A percentile compares a stretch with the other conserved stretches of the same genome.
phyloP scores from a whole-genome alignment of 1,139 yeast genomes.

The Geotrichum histeridarum region DNA sequence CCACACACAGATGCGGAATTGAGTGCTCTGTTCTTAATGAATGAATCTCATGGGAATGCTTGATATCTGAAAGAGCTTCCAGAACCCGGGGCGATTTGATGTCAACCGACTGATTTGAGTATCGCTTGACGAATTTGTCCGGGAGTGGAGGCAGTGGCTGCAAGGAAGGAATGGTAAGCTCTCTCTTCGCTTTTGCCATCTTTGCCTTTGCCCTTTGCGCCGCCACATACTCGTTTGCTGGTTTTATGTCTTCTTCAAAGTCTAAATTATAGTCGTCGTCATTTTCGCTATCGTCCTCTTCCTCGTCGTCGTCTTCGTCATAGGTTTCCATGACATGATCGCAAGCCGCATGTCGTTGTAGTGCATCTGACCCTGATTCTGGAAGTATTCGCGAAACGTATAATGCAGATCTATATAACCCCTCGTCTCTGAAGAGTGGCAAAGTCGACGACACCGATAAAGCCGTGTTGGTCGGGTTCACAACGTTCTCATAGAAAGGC shows the following conservation, averaged over 20 bases:
- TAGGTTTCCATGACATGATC: neutral
- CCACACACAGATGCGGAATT: constrained; percentile 45
- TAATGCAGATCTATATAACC: neutral
- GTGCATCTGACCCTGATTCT: neutral
- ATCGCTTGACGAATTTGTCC: constrained; percentile 24
- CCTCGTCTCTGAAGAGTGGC: constrained; percentile 9
- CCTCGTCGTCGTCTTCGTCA: neutral
- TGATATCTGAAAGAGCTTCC: constrained; percentile 20
- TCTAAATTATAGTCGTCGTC: neutral
- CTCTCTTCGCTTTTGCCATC: neutral
- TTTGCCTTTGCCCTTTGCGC: neutral
- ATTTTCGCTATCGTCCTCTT: constrained; percentile 3
- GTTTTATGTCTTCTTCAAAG: neutral
- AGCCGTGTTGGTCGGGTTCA: neutral
- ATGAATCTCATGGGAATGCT: constrained; percentile 21
- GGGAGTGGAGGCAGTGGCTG: constrained; percentile 24
- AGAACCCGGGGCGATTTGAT: constrained; percentile 18
- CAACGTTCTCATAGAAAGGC: neutral
- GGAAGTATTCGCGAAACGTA: neutral
- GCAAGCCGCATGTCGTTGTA: neutral
- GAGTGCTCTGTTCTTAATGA: constrained; percentile 42
- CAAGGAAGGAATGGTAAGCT: neutral
- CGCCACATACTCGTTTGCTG: constrained; percentile 1
- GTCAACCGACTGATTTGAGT: constrained; percentile 18
- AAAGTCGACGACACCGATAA: constrained; percentile 8